A percentile compares a stretch with the other conserved stretches of the same genome.
These are phyloP conservation scores for Podila epicladia DNA, from an alignment of 192 early-diverging fungal genomes.

Conservation along the genomic window DNA sequence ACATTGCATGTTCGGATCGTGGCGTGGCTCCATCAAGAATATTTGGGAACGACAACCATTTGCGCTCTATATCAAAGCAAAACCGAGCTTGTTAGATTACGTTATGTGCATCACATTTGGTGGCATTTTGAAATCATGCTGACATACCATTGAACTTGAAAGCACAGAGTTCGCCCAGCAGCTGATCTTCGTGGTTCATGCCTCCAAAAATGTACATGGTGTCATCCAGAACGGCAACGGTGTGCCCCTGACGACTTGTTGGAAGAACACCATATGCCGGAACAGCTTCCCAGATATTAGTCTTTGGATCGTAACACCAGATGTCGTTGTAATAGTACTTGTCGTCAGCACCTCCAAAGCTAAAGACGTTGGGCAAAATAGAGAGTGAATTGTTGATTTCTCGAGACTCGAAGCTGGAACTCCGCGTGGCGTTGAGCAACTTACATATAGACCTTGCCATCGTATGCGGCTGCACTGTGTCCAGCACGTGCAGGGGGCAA, in stretches of 20 bases:
- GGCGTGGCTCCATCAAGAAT: slow-evolving; percentile 57
- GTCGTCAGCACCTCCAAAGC: slow-evolving; percentile 65
- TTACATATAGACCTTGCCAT: slow-evolving; percentile 50
- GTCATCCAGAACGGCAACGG: slow-evolving; percentile 52
- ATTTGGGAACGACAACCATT: slow-evolving; percentile 62
- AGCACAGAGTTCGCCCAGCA: slow-evolving; percentile 59
- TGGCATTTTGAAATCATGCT: too few relatives aligned
- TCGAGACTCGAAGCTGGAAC: neutral
- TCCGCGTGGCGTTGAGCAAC: neutral
- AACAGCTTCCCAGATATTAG: slow-evolving; percentile 53
- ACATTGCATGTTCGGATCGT: slow-evolving; percentile 55
- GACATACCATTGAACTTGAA: slow-evolving; percentile 58
- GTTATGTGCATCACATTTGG: too few relatives aligned
- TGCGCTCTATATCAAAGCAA: slow-evolving; percentile 38
- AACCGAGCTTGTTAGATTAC: neutral
- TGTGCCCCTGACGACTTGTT: slow-evolving; percentile 50
- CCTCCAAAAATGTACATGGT: slow-evolving; percentile 68
- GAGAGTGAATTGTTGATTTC: neutral
- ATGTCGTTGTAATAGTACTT: slow-evolving; percentile 64
- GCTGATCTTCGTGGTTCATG: slow-evolving; percentile 48
- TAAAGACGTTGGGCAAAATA: slow-evolving; percentile 7
- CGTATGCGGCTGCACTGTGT: slow-evolving; percentile 36
- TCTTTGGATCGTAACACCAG: slow-evolving; percentile 61
- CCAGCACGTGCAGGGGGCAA: slow-evolving; percentile 50
- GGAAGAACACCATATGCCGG: slow-evolving; percentile 56